Evolutionary conservation across 2,329 filamentous ascomycete species (phyloP).

Genomic region (Phaeomoniella chlamydospora): DNA sequence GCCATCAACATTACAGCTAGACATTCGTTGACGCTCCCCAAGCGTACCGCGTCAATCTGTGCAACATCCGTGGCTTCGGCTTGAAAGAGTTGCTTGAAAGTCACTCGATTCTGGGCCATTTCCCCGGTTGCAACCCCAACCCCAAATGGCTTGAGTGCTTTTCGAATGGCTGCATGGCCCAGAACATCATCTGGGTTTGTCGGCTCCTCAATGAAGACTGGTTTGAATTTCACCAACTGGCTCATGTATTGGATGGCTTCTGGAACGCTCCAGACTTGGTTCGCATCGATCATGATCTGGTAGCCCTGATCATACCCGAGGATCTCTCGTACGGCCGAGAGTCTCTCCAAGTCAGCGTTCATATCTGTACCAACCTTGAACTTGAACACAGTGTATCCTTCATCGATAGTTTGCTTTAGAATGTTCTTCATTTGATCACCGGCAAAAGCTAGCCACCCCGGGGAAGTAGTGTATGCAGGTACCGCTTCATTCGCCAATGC

Average conservation of each 20-base stretch:
- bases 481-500: slow-evolving; percentile 4
- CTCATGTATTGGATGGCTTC: slow-evolving; percentile 83
- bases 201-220: slow-evolving; percentile 78
- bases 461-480: slow-evolving; percentile 4
- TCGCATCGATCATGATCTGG: slow-evolving; percentile 86
- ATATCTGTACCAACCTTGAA: slow-evolving; percentile 70
- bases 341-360: slow-evolving; percentile 54
- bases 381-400: slow-evolving; percentile 80
- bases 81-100: slow-evolving; percentile 84
- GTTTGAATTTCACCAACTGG: slow-evolving; percentile 66
- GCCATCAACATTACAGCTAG: slow-evolving; percentile 77
- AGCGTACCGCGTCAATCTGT: slow-evolving; percentile 79
- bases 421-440: slow-evolving; percentile 30
- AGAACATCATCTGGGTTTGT: slow-evolving; percentile 82
- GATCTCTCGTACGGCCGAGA: slow-evolving; percentile 61
- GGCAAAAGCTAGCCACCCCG: slow-evolving; percentile 5
- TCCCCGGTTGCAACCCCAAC: slow-evolving; percentile 85
- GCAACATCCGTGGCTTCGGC: slow-evolving; percentile 72
- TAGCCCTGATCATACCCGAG: slow-evolving; percentile 69
- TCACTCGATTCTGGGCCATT: slow-evolving; percentile 89
- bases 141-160: slow-evolving; percentile 64
- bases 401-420: slow-evolving; percentile 56
- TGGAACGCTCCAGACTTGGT: slow-evolving; percentile 83
- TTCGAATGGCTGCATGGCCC: slow-evolving; percentile 71
- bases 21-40: slow-evolving; percentile 84